A percentile compares a stretch with the other conserved stretches of the same genome.
phyloP scores from a whole-genome alignment of 208 protist species.

The Wallacemonas collosoma region DNA sequence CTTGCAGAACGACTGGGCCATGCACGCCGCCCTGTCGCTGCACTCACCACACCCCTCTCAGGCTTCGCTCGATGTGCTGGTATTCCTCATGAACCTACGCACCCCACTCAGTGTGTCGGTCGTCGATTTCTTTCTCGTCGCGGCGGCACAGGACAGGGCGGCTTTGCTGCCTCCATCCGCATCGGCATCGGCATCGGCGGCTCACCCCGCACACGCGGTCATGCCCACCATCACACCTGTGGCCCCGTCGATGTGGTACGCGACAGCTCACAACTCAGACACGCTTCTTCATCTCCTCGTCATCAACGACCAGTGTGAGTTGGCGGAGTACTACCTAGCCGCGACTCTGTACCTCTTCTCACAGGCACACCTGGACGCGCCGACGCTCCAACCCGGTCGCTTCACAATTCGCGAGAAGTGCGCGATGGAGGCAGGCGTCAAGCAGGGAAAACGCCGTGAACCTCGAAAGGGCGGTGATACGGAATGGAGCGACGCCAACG shows the following conservation, averaged over 20 bases:
- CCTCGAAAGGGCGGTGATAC: background rate
- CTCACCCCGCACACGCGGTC: too few relatives aligned
- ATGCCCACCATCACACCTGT: too few relatives aligned
- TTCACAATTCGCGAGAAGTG: slow-evolving; percentile 34
- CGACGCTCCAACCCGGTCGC: slow-evolving; percentile 36
- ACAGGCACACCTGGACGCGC: slow-evolving; percentile 45
- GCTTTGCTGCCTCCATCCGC: background rate
- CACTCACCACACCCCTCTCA: slow-evolving; percentile 65
- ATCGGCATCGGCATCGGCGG: background rate
- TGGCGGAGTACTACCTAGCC: slow-evolving; percentile 79
- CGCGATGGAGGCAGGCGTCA: too few relatives aligned
- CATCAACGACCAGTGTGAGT: slow-evolving; percentile 73
- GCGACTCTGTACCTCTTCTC: slow-evolving; percentile 62
- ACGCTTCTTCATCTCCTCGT: slow-evolving; percentile 80
- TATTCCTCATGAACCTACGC: slow-evolving; percentile 68
- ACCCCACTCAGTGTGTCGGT: slow-evolving; percentile 62
- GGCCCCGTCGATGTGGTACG: slow-evolving; percentile 31
- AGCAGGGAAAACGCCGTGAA: background rate
- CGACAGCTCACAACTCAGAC: slow-evolving; percentile 51
- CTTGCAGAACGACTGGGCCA: slow-evolving; percentile 72
- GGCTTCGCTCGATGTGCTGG: slow-evolving; percentile 58
- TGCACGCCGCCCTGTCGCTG: slow-evolving; percentile 65
- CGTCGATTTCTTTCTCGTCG: slow-evolving; percentile 72
- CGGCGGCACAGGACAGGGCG: slow-evolving; percentile 5
- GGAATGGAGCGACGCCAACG: too few relatives aligned